phyloP scores from a whole-genome alignment of 441 rosid species.

The Gossypium gossypioides region DNA sequence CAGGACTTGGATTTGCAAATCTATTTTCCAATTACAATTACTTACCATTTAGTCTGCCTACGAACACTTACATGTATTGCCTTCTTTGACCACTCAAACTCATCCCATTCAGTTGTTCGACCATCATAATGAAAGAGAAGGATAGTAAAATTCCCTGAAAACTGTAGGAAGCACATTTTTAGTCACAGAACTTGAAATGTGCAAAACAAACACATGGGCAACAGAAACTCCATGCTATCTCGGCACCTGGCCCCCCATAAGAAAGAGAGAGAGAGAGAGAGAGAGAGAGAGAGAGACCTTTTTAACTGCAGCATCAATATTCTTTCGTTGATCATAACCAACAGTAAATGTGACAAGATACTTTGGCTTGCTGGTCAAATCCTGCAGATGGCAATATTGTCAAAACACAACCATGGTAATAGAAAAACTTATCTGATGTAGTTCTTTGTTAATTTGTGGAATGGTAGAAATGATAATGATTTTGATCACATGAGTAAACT shows the following conservation, averaged over 20 bases:
- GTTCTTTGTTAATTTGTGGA: background rate
- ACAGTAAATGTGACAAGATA: conserved; percentile 92
- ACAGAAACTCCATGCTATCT: background rate
- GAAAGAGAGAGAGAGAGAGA: background rate
- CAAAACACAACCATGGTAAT: conserved; percentile 16
- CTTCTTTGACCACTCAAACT: conserved; percentile 90
- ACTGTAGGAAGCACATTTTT: conserved; percentile 42
- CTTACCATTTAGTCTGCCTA: conserved; percentile 90
- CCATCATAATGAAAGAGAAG: conserved; percentile 95
- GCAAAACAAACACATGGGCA: background rate
- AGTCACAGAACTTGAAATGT: conserved; percentile 4
- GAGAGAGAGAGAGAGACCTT: conserved; percentile 41
- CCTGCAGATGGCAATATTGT: conserved; percentile 41
- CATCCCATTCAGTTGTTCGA: conserved; percentile 85
- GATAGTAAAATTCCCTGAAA: conserved; percentile 78
- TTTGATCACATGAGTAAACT: too few relatives aligned
- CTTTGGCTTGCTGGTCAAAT: conserved; percentile 54
- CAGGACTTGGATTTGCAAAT: background rate
- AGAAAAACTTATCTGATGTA: background rate
- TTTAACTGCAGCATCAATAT: conserved; percentile 76
- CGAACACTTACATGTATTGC: conserved; percentile 81
- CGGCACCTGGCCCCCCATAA: background rate
- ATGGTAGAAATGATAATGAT: background rate
- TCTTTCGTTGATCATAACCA: conserved; percentile 67
- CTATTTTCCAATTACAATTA: background rate